Base-by-base conservation (phyloP, 176 grass and related monocot species). In the Ensete glaucum region DNA sequence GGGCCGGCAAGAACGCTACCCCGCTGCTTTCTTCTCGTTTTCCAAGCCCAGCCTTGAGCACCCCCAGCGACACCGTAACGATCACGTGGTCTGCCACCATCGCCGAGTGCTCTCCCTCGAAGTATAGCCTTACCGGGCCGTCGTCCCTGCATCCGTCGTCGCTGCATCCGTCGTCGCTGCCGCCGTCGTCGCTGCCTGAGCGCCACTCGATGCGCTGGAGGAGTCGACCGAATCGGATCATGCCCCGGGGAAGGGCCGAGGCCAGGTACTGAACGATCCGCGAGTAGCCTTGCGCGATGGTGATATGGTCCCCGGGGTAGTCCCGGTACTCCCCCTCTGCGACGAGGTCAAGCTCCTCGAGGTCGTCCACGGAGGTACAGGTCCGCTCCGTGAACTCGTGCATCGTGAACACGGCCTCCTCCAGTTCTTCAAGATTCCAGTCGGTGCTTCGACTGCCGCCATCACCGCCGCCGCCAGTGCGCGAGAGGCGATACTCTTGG, bases 271-370 rank as follows among this genome's bases (percentile, higher is more conserved):
- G 77, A 1, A 93, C 72, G 70, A 93, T 83, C 24, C 83, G 74
- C 62, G 87, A 80, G 87, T 97, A 90, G 29, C 93, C 90, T 1
- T 77, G 79, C 15, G 89, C 85, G 52, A 97, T 86, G 16, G 93
- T 97, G 81, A 93, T 80, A 54, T 97, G 93, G 19, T 93, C 90
- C 15, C 93, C 93, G 0, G 87, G 87, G 72, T 90, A 97, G 76
- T 97, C 90, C 20, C 77, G 69, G 87, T 97, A 97, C 93, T 97
- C 87, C 66, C 81, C 54, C 83, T 97, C 93, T 17, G 90, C 87
- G 11, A 85, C 52, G 69, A 97, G 90, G 80, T 93, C 73, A 7
- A 93, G 87, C 67, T 86, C 80, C 3, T 58, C 69, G 49, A 97
- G 93, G 68, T 93, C 77, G 19, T 85, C 80, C 22, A 90, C 89